phyloP scores from a whole-genome alignment of 2,329 filamentous ascomycete species.

The Cercospora sp. region DNA sequence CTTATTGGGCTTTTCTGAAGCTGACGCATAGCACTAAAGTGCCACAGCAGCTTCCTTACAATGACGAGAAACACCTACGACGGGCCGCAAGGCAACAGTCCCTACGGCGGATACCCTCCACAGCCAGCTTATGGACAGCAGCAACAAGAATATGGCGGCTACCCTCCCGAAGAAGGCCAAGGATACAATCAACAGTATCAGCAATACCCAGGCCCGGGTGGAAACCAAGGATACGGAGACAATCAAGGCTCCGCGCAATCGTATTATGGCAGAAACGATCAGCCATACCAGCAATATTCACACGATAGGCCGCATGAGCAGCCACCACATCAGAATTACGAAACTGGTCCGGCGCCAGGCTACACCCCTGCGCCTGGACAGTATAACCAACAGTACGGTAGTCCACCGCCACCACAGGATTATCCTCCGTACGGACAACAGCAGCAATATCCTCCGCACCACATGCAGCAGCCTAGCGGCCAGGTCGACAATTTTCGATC shows the following conservation, averaged over 20 bases:
- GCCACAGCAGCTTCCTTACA: neutral
- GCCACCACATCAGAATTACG: constrained; percentile 18
- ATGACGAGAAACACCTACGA: constrained; percentile 28
- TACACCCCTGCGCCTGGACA: constrained; percentile 25
- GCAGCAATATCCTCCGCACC: constrained; percentile 11
- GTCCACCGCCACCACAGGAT: constrained; percentile 14
- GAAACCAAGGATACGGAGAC: constrained; percentile 5
- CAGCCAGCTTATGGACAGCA: constrained; percentile 25
- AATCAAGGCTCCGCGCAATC: constrained; percentile 30
- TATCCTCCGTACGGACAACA: constrained; percentile 17
- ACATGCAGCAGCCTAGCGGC: constrained; percentile 27
- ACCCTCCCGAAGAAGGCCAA: constrained; percentile 15
- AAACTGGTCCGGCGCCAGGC: constrained; percentile 10
- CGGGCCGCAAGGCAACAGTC: constrained; percentile 17
- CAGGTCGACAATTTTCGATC: constrained; percentile 26
- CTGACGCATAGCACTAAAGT: neutral
- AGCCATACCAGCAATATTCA: constrained; percentile 33
- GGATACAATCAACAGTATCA: constrained; percentile 16
- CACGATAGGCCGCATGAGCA: constrained; percentile 20
- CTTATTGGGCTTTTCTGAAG: neutral
- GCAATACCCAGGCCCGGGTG: neutral
- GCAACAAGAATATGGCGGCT: constrained; percentile 21
- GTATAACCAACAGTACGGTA: constrained; percentile 23
- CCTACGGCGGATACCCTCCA: constrained; percentile 17
- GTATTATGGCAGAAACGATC: constrained; percentile 35